A percentile compares a stretch with the other conserved stretches of the same genome.
Evolutionary conservation across 495 filamentous ascomycete genomes (phyloP).

Genomic region (Physcia stellaris): DNA sequence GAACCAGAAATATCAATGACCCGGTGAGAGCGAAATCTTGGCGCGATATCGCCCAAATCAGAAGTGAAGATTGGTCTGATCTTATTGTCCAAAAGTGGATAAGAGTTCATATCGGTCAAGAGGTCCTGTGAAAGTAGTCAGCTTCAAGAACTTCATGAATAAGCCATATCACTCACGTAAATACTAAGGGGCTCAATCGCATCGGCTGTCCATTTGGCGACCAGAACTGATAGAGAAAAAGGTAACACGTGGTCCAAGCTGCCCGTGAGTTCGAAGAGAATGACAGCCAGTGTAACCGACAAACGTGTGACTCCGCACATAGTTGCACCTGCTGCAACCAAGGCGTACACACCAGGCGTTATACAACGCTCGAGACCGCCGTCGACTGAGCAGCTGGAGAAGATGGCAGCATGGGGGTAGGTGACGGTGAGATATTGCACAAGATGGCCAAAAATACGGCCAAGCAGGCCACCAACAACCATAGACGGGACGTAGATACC

Average conservation of each 20-base stretch:
- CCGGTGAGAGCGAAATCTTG: conserved; percentile 54
- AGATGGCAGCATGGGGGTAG: conserved; percentile 58
- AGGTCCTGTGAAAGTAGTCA: conserved; percentile 47
- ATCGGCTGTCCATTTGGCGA: conserved; percentile 96
- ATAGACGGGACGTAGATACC: conserved; percentile 97
- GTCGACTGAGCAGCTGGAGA: conserved; percentile 55
- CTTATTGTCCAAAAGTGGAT: conserved; percentile 92
- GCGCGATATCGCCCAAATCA: conserved; percentile 73
- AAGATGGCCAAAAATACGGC: conserved; percentile 72
- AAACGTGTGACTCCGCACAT: conserved; percentile 96
- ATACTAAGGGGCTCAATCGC: conserved; percentile 90
- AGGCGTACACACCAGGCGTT: conserved; percentile 86
- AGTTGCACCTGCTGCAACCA: conserved; percentile 88
- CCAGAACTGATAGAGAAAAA: conserved; percentile 82
- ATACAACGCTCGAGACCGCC: conserved; percentile 71
- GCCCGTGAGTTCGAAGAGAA: conserved; percentile 90
- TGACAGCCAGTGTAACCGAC: conserved; percentile 88
- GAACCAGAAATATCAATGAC: conserved; percentile 80
- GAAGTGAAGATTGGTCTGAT: conserved; percentile 77
- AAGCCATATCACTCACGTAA: conserved; percentile 43
- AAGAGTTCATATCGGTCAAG: conserved; percentile 91
- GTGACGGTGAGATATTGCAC: conserved; percentile 71
- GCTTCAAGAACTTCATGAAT: background rate
- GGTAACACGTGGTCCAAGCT: conserved; percentile 90
- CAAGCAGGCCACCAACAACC: conserved; percentile 92